Percentiles rank a stretch among this genome's conserved stretches.
Evolutionary conservation across 2,329 filamentous ascomycete genomes (phyloP).

Genomic region (Parascedosporium putredinis): DNA sequence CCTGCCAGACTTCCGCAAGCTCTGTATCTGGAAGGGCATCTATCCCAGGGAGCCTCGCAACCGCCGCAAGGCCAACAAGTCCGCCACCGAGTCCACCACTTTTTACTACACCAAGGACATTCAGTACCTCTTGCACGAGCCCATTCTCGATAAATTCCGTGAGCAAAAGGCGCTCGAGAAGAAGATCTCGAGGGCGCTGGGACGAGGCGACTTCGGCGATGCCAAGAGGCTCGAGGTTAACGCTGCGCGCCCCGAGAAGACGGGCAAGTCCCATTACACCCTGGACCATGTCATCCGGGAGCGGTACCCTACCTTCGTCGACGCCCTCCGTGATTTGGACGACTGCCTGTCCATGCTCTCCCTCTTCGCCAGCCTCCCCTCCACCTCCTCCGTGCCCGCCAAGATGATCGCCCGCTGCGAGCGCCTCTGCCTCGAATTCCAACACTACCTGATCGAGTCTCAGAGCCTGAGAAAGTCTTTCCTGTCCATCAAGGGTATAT

Average conservation of each 20-base stretch:
- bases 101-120: conserved; percentile 93
- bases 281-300: conserved; percentile 97
- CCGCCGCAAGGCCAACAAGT: conserved; percentile 94
- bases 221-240: conserved; percentile 79
- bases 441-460: conserved; percentile 92
- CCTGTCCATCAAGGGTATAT: conserved; percentile 97
- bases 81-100: conserved; percentile 79
- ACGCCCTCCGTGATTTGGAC: conserved; percentile 88
- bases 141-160: conserved; percentile 85
- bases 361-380: conserved; percentile 92
- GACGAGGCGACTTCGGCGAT: conserved; percentile 81
- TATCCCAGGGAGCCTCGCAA: conserved; percentile 94
- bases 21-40: conserved; percentile 99
- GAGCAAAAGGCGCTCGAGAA: conserved; percentile 95
- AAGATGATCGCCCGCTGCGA: conserved; percentile 96
- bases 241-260: conserved; percentile 80
- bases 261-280: conserved; percentile 77
- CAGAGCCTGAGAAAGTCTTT: conserved; percentile 92
- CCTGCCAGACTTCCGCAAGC: conserved; percentile 89
- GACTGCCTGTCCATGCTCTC: conserved; percentile 96
- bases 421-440: conserved; percentile 85
- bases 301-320: conserved; percentile 93
- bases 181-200: conserved; percentile 90
- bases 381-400: conserved; percentile 76
- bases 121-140: conserved; percentile 95